These are phyloP conservation scores for Suillus bovinus DNA, from an alignment of 768 basidiomycete genomes.

Conservation along the genomic window DNA sequence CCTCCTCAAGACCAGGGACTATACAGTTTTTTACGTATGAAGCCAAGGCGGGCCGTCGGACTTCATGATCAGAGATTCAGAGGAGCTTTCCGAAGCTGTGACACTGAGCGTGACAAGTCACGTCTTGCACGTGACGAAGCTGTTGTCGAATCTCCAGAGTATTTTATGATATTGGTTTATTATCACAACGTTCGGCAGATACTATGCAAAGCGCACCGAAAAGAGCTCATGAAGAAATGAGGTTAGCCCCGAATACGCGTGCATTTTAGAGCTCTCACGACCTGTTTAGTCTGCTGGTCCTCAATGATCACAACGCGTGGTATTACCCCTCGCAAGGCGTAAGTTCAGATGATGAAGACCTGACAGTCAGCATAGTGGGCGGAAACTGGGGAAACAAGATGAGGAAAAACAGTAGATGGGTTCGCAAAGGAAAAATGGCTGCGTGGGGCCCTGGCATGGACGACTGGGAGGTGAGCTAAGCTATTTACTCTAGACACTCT, in stretches of 20 bases:
- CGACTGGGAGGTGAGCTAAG: constrained; percentile 71
- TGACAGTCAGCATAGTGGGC: constrained; percentile 44
- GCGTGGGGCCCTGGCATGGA: constrained; percentile 84
- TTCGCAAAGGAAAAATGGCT: constrained; percentile 77
- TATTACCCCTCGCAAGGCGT: constrained; percentile 83
- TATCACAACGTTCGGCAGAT: neutral
- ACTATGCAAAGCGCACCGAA: constrained; percentile 25
- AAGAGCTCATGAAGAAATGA: constrained; percentile 32
- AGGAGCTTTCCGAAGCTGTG: too few relatives aligned
- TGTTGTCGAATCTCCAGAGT: too few relatives aligned
- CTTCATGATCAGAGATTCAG: too few relatives aligned
- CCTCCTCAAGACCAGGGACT: neutral
- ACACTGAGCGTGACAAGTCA: too few relatives aligned
- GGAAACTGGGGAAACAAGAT: constrained; percentile 90
- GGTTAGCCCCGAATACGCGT: constrained; percentile 20
- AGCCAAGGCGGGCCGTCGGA: neutral
- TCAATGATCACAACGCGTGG: constrained; percentile 77
- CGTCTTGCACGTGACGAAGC: too few relatives aligned
- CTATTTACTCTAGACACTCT: constrained; percentile 13
- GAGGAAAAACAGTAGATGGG: constrained; percentile 75
- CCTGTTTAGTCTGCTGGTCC: constrained; percentile 41
- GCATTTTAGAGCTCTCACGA: constrained; percentile 11
- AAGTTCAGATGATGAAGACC: constrained; percentile 63
- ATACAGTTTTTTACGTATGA: neutral
- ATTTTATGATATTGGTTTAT: neutral